phyloP scores from a whole-genome alignment of 352 stramenopile genomes.

The Globisporangium recalcitrans region DNA sequence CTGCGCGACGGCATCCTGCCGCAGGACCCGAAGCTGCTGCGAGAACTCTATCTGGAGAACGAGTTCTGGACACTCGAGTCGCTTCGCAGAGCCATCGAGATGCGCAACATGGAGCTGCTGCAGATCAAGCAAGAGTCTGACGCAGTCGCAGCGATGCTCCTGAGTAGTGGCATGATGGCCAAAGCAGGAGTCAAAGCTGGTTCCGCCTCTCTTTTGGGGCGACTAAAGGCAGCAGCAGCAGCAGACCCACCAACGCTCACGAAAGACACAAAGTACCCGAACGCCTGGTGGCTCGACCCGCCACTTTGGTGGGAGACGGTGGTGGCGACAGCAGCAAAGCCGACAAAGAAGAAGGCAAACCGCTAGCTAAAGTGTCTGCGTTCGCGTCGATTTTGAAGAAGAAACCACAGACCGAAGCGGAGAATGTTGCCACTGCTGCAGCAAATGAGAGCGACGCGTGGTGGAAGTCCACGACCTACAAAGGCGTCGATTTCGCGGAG shows the following conservation, averaged over 20 bases:
- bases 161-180: not conserved
- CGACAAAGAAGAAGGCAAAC: conserved; percentile 25
- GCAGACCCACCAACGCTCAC: not conserved
- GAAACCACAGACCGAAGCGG: conserved; percentile 17
- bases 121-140: conserved; percentile 32
- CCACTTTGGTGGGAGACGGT: conserved; percentile 50
- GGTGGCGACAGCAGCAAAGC: not conserved
- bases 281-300: conserved; percentile 60
- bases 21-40: conserved; percentile 57
- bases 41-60: conserved; percentile 67
- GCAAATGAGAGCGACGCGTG: conserved; percentile 34
- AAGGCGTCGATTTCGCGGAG: conserved; percentile 60
- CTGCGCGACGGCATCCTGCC: conserved; percentile 70
- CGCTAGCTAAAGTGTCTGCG: conserved; percentile 19
- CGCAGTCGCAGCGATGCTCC: conserved; percentile 14
- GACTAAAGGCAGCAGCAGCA: conserved; percentile 6
- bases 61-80: conserved; percentile 84
- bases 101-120: conserved; percentile 60
- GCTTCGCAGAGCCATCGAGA: conserved; percentile 68
- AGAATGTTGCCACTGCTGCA: not conserved
- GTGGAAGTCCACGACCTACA: conserved; percentile 73
- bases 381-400: conserved; percentile 22
- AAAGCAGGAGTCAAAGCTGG: conserved; percentile 1
- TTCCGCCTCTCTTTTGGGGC: not conserved
- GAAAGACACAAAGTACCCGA: conserved; percentile 20